Evolutionary conservation across 192 early-diverging fungal genomes (phyloP).

Genomic region (Backusella tarrabulga): DNA sequence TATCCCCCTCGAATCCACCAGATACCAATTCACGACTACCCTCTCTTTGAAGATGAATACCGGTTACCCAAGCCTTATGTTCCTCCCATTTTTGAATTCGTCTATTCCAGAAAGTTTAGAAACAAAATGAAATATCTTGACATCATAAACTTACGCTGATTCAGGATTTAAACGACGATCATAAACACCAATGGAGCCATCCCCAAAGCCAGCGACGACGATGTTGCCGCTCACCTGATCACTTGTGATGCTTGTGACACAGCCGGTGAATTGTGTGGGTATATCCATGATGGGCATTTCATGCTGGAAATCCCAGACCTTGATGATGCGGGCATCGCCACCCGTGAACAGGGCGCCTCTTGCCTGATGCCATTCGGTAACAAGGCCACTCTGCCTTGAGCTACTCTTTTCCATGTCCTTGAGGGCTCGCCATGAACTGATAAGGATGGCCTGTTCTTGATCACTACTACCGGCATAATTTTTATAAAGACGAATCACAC

Average conservation of each 20-base stretch:
- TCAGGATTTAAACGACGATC: slow-evolving; percentile 57
- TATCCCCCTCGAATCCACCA: slow-evolving; percentile 56
- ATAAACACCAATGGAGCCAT: slow-evolving; percentile 71
- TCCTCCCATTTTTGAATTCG: slow-evolving; percentile 59
- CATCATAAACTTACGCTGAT: slow-evolving; percentile 45
- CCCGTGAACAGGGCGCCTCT: slow-evolving; percentile 62
- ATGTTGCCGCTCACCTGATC: slow-evolving; percentile 62
- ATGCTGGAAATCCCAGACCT: slow-evolving; percentile 80
- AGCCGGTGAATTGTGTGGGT: slow-evolving; percentile 49
- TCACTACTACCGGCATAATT: slow-evolving; percentile 57
- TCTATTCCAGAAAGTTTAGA: slow-evolving; percentile 22
- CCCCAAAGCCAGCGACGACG: slow-evolving; percentile 71
- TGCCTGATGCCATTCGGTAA: slow-evolving; percentile 80
- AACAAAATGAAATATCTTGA: neutral
- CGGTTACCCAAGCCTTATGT: slow-evolving; percentile 59
- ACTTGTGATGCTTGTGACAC: slow-evolving; percentile 64
- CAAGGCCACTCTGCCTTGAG: slow-evolving; percentile 53
- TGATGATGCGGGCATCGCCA: slow-evolving; percentile 64
- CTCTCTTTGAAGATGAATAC: slow-evolving; percentile 51
- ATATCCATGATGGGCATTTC: slow-evolving; percentile 67
- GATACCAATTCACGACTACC: slow-evolving; percentile 63
- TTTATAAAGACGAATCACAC: slow-evolving; percentile 71
- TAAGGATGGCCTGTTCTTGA: slow-evolving; percentile 55
- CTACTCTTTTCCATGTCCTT: slow-evolving; percentile 64
- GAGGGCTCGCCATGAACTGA: slow-evolving; percentile 74